A percentile compares a stretch with the other conserved stretches of the same genome.
Conservation (phyloP, 2,329 filamentous ascomycete species). For the Aspergillus proliferans region DNA sequence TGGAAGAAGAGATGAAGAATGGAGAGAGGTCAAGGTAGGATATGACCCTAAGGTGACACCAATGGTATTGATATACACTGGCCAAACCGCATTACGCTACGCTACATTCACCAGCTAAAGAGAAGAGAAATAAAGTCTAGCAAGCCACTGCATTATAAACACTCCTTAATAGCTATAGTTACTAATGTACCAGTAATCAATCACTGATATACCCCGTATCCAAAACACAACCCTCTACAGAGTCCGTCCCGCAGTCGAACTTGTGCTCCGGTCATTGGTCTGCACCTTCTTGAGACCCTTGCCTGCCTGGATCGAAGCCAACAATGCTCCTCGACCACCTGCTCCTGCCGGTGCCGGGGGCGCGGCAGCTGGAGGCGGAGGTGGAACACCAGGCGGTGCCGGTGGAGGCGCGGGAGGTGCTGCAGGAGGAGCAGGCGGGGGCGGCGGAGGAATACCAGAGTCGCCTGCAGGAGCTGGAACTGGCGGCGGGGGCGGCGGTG, state of each 20-base stretch:
- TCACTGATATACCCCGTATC: background rate
- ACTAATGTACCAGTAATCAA: background rate
- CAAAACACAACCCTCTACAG: conserved; percentile 23
- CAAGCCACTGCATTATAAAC: background rate
- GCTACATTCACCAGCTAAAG: no score
- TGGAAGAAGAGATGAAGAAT: no score
- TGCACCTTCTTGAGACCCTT: conserved; percentile 75
- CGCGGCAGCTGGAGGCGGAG: conserved; percentile 35
- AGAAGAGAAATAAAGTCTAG: background rate
- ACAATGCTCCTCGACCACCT: conserved; percentile 53
- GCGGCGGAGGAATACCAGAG: conserved; percentile 21
- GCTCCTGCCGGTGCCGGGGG: conserved; percentile 32
- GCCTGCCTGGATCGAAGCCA: conserved; percentile 78
- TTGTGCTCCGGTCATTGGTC: conserved; percentile 77
- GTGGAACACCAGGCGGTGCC: conserved; percentile 26
- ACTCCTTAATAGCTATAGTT: background rate
- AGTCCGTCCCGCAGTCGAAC: conserved; percentile 71
- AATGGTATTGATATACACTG: no score
- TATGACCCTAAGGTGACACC: no score
- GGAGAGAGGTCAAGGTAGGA: no score
- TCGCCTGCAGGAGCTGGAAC: conserved; percentile 39
- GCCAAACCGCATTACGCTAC: no score
- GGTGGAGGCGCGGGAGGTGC: conserved; percentile 33
- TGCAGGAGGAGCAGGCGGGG: conserved; percentile 22
- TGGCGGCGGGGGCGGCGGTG: conserved; percentile 32